A percentile compares a stretch with the other conserved stretches of the same genome.
phyloP scores from a whole-genome alignment of 345 rosid genomes.

The Sisymbrium irio region DNA sequence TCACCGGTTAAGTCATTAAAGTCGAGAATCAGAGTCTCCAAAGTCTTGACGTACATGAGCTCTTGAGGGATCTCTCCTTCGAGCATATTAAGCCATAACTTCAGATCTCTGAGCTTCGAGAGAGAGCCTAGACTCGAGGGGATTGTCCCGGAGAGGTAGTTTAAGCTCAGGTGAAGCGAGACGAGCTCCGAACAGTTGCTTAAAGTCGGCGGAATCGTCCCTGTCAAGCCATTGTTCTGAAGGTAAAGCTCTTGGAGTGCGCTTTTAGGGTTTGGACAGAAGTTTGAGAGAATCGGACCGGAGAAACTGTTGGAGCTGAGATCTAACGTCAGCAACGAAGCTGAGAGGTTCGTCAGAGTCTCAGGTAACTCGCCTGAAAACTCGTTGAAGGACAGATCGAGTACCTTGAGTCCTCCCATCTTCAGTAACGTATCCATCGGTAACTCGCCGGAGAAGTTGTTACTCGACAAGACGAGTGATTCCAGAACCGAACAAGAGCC shows the following conservation, averaged over 20 bases:
- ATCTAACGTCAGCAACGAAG: slow-evolving; percentile 59
- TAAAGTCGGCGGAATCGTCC: slow-evolving; percentile 63
- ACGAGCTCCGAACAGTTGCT: slow-evolving; percentile 85
- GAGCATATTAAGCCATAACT: slow-evolving; percentile 77
- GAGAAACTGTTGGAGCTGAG: slow-evolving; percentile 74
- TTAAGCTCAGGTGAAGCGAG: slow-evolving; percentile 88
- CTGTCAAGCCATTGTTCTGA: slow-evolving; percentile 66
- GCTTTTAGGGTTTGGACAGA: slow-evolving; percentile 53
- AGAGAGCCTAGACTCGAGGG: slow-evolving; percentile 81
- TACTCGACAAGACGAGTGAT: slow-evolving; percentile 53
- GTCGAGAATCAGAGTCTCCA: slow-evolving; percentile 83
- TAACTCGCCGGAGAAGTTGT: slow-evolving; percentile 69
- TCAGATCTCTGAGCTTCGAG: slow-evolving; percentile 69
- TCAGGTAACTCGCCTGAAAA: slow-evolving; percentile 64
- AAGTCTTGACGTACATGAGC: slow-evolving; percentile 47
- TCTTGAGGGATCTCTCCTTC: slow-evolving; percentile 82
- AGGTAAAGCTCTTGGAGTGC: slow-evolving; percentile 62
- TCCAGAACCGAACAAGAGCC: slow-evolving; percentile 59
- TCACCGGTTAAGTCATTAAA: slow-evolving; percentile 77
- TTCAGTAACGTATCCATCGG: slow-evolving; percentile 56
- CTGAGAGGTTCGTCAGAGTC: slow-evolving; percentile 53
- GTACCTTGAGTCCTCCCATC: slow-evolving; percentile 57
- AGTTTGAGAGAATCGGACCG: slow-evolving; percentile 53
- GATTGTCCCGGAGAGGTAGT: slow-evolving; percentile 63
- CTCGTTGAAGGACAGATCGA: slow-evolving; percentile 55